A percentile compares a stretch with the other conserved stretches of the same genome.
Conservation (phyloP, 805 yeast genomes). For the Dipodascus geniculatus region DNA sequence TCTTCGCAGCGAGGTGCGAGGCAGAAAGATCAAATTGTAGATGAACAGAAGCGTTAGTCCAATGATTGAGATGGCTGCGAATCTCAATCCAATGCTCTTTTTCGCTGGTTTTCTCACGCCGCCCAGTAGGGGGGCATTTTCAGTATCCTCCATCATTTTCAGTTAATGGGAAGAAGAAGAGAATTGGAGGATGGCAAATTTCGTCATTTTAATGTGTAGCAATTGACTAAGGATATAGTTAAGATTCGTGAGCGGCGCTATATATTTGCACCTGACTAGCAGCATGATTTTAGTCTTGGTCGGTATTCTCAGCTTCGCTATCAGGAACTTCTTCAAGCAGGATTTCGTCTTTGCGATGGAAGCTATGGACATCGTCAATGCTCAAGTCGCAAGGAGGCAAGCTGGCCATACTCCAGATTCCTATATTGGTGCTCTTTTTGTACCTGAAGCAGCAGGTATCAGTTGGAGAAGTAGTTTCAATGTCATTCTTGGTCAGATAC, state of each 20-base stretch:
- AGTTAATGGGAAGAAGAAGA: neutral
- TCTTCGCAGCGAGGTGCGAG: slow-evolving; percentile 71
- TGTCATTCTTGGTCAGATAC: too few species aligned
- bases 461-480: too few species aligned
- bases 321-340: neutral
- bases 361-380: neutral
- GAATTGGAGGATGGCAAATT: neutral
- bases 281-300: neutral
- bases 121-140: neutral
- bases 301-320: neutral
- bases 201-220: neutral
- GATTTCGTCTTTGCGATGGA: neutral
- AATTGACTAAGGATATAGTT: too few species aligned
- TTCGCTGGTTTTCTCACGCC: neutral
- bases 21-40: slow-evolving; percentile 63
- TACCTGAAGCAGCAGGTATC: neutral
- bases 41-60: slow-evolving; percentile 42
- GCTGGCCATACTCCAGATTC: neutral
- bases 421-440: neutral
- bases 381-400: neutral
- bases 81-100: slow-evolving; percentile 32
- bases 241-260: too few species aligned
- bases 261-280: too few species aligned
- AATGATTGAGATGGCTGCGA: slow-evolving; percentile 22
- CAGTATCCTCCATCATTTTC: neutral